phyloP scores from a whole-genome alignment of 768 basidiomycete genomes.

The Pulveroboletus sp. region DNA sequence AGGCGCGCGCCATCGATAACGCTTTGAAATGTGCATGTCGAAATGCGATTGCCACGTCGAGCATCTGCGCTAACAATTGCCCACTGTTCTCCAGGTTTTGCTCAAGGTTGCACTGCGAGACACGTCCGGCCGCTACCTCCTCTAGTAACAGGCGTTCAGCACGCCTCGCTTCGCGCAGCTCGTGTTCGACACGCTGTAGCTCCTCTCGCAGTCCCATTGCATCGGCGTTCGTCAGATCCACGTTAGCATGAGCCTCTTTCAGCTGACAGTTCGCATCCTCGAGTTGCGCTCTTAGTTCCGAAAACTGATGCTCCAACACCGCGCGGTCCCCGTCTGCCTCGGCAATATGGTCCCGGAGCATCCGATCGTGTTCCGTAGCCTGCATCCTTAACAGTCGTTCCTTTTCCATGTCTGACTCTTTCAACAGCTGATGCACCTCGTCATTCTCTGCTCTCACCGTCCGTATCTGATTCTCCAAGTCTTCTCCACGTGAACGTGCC shows the following conservation, averaged over 20 bases:
- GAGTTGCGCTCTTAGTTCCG: constrained; percentile 59
- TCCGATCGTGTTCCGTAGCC: constrained; percentile 60
- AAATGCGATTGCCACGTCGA: constrained; percentile 76
- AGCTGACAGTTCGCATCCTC: constrained; percentile 59
- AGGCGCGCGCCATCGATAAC: constrained; percentile 53
- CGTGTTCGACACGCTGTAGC: constrained; percentile 63
- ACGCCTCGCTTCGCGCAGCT: constrained; percentile 61
- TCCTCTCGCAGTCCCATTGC: constrained; percentile 68
- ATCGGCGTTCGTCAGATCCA: constrained; percentile 64
- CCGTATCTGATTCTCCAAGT: constrained; percentile 71
- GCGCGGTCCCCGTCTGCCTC: constrained; percentile 94
- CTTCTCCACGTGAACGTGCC: constrained; percentile 66
- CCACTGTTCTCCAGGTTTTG: constrained; percentile 59
- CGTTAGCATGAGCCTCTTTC: constrained; percentile 55
- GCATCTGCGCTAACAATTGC: constrained; percentile 73
- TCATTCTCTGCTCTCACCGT: constrained; percentile 68
- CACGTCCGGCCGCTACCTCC: constrained; percentile 64
- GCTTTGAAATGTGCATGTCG: constrained; percentile 74
- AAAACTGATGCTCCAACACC: constrained; percentile 84
- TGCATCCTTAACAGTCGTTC: constrained; percentile 70
- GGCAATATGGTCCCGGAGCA: constrained; percentile 81
- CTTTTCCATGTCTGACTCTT: constrained; percentile 69
- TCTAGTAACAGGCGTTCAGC: constrained; percentile 67
- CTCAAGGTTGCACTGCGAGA: constrained; percentile 64
- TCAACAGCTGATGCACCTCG: constrained; percentile 57